phyloP scores from a whole-genome alignment of 495 filamentous ascomycete species.

The Lentithecium fluviatile region DNA sequence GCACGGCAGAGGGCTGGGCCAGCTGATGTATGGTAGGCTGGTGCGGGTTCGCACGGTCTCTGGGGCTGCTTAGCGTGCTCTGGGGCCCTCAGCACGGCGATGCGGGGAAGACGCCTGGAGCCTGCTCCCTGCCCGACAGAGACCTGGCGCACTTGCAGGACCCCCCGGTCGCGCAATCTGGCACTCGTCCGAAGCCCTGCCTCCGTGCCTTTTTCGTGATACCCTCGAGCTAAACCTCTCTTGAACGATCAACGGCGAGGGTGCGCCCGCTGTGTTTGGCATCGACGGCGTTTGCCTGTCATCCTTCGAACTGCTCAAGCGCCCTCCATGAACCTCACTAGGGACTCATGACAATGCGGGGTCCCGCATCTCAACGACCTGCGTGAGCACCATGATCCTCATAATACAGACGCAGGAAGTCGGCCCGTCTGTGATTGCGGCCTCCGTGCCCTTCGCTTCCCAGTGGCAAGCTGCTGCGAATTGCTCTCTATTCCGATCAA shows the following conservation, averaged over 20 bases:
- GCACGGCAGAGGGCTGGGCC: not conserved
- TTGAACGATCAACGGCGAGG: conserved; percentile 15
- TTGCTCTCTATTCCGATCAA: conserved; percentile 14
- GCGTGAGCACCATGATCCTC: not conserved
- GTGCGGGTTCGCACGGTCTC: no score
- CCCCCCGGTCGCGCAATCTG: conserved; percentile 1
- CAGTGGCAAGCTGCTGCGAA: not conserved
- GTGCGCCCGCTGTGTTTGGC: conserved; percentile 1
- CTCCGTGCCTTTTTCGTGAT: conserved; percentile 32
- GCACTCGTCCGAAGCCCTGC: conserved; percentile 1
- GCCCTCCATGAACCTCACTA: conserved; percentile 3
- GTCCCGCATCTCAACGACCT: conserved; percentile 1
- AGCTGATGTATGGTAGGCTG: not conserved
- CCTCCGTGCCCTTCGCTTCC: not conserved
- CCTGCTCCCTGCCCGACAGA: not conserved
- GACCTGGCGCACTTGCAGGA: not conserved
- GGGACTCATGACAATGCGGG: conserved; percentile 4
- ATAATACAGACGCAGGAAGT: conserved; percentile 2
- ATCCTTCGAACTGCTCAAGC: conserved; percentile 4
- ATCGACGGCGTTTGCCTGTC: not conserved
- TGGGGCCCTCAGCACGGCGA: conserved; percentile 7
- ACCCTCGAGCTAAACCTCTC: conserved; percentile 11
- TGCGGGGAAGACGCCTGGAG: conserved; percentile 19
- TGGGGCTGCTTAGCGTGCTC: not conserved
- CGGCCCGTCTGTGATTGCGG: conserved; percentile 16